Conservation (phyloP, 2,329 filamentous ascomycete species). For the Ophiostoma pallidulum region DNA sequence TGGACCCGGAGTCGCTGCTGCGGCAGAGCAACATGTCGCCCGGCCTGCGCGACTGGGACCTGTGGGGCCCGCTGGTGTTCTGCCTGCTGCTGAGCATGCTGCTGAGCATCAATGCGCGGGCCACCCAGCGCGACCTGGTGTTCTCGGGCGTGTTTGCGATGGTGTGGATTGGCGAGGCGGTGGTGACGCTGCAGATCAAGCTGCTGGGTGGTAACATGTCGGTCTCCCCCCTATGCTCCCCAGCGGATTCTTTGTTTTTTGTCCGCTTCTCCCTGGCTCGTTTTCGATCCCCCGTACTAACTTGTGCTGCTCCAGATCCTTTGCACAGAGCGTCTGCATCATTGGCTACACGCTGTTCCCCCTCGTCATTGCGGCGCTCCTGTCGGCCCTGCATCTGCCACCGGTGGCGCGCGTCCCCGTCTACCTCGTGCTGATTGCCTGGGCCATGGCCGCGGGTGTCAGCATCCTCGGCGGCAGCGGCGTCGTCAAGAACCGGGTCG, state of each 20-base stretch:
- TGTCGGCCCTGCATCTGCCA: constrained; percentile 73
- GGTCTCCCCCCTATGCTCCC: constrained; percentile 42
- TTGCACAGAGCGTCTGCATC: constrained; percentile 94
- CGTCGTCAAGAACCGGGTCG: constrained; percentile 88
- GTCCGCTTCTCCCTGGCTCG: background rate
- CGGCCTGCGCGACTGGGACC: constrained; percentile 89
- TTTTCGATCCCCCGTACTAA: constrained; percentile 18
- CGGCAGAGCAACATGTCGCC: constrained; percentile 69
- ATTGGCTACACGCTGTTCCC: constrained; percentile 98
- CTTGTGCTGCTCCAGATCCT: constrained; percentile 58
- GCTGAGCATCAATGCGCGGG: constrained; percentile 70
- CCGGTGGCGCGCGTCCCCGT: constrained; percentile 80
- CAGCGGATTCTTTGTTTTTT: background rate
- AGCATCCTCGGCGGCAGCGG: constrained; percentile 94
- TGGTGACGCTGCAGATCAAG: constrained; percentile 97
- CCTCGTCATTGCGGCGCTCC: constrained; percentile 80
- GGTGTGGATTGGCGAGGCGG: constrained; percentile 92
- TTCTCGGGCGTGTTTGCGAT: constrained; percentile 96
- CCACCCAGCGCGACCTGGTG: constrained; percentile 74
- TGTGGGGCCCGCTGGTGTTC: constrained; percentile 95
- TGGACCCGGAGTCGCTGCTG: constrained; percentile 54
- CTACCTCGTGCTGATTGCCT: constrained; percentile 77
- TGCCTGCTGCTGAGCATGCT: constrained; percentile 67
- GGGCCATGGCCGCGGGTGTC: constrained; percentile 90
- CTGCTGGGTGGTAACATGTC: constrained; percentile 82